Evolutionary conservation across 2,329 filamentous ascomycete genomes (phyloP).

Genomic region (Nannizziopsis barbatae): DNA sequence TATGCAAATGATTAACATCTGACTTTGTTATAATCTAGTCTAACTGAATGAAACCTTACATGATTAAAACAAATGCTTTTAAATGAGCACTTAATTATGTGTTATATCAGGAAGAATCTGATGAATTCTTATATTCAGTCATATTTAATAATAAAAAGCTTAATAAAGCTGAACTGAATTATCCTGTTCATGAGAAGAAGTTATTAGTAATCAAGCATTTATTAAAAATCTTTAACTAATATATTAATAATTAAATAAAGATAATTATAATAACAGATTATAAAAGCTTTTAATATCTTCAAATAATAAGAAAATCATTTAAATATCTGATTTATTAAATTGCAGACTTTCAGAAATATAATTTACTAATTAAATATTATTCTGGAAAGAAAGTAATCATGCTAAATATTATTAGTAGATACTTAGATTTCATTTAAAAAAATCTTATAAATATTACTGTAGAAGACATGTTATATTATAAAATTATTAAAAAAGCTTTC

Average conservation of each 20-base stretch:
- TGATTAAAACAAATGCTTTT: background rate
- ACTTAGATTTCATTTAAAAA: no score
- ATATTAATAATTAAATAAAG: background rate
- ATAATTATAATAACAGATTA: background rate
- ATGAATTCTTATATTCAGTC: background rate
- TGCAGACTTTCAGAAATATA: no score
- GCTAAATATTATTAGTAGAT: no score
- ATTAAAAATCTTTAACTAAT: background rate
- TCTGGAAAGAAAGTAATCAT: no score
- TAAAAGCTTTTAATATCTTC: no score
- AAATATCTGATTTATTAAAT: no score
- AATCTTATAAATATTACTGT: no score
- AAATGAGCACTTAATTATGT: background rate
- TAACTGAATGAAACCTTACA: background rate
- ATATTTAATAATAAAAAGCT: background rate
- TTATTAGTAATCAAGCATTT: background rate
- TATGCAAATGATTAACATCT: background rate
- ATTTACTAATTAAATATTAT: no score
- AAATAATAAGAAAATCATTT: no score
- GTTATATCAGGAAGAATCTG: background rate
- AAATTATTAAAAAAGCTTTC: no score
- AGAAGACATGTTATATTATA: no score
- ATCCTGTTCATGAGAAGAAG: no score
- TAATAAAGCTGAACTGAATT: background rate
- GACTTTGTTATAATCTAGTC: slow-evolving; percentile 1